phyloP scores from a whole-genome alignment of 164 flowering plant genomes.

The Aristolochia californica region DNA sequence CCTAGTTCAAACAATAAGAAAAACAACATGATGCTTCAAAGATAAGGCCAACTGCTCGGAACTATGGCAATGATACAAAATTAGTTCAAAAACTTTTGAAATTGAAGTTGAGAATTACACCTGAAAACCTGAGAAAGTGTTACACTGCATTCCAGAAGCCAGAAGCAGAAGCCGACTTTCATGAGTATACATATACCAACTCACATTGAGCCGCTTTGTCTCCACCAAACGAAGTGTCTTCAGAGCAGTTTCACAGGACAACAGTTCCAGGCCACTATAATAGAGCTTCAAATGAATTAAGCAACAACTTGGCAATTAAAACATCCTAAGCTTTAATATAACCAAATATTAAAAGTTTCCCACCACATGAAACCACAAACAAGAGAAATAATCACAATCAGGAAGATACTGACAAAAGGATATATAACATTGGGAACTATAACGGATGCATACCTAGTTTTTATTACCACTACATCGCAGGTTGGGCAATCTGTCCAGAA shows the following conservation, averaged over 20 bases:
- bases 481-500: conserved; percentile 89
- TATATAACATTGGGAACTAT: too few relatives aligned
- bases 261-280: conserved; percentile 81
- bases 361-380: too few relatives aligned
- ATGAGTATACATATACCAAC: conserved; percentile 92
- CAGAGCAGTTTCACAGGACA: conserved; percentile 40
- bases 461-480: conserved; percentile 71
- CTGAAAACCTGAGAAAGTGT: conserved; percentile 78
- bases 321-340: not conserved
- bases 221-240: conserved; percentile 62
- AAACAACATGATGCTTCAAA: too few relatives aligned
- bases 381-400: too few relatives aligned
- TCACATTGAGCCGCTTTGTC: conserved; percentile 59
- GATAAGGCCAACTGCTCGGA: too few relatives aligned
- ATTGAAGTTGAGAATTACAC: conserved; percentile 23
- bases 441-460: conserved; percentile 50
- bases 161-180: conserved; percentile 96
- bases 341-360: too few relatives aligned
- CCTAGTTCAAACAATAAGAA: not conserved
- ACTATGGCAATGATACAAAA: too few relatives aligned
- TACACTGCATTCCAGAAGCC: conserved; percentile 97
- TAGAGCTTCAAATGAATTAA: conserved; percentile 9
- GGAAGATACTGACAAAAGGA: too few relatives aligned
- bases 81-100: too few relatives aligned
- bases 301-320: not conserved